Evolutionary conservation across 2,329 filamentous ascomycete species (phyloP).

Genomic region (Helotiales sp.): DNA sequence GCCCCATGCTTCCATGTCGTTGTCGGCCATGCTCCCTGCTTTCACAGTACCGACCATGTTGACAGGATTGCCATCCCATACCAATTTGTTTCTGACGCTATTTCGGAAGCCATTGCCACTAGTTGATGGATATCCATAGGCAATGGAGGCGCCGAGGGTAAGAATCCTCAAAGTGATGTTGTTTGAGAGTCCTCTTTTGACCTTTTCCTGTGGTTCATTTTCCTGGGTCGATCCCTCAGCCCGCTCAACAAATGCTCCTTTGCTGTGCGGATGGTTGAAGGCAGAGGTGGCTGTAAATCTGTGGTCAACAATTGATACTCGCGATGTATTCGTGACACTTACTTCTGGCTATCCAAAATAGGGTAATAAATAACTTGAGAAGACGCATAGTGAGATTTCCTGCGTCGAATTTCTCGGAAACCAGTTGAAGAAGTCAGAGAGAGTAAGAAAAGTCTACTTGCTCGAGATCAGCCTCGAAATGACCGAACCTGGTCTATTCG

Average conservation of each 20-base stretch:
- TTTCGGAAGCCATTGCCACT: conserved; percentile 16
- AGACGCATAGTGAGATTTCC: not conserved
- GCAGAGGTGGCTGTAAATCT: not conserved
- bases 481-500: not conserved
- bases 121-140: conserved; percentile 3
- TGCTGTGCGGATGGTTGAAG: not conserved
- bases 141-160: conserved; percentile 13
- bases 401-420: not conserved
- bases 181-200: conserved; percentile 7
- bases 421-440: not conserved
- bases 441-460: not conserved
- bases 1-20: conserved; percentile 5
- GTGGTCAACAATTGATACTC: not conserved
- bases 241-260: not conserved
- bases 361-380: not conserved
- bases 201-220: not conserved
- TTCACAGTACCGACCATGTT: conserved; percentile 11
- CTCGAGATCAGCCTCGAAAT: not conserved
- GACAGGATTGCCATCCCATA: conserved; percentile 5
- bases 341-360: not conserved
- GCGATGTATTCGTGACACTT: not conserved
- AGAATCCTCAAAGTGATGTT: conserved; percentile 11
- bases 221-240: not conserved
- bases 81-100: conserved; percentile 5
- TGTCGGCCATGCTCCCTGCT: conserved; percentile 13